Percentiles rank a stretch among this genome's conserved stretches.
Evolutionary conservation across 2,329 filamentous ascomycete genomes (phyloP).

Genomic region (Arthrinium puccinioides): DNA sequence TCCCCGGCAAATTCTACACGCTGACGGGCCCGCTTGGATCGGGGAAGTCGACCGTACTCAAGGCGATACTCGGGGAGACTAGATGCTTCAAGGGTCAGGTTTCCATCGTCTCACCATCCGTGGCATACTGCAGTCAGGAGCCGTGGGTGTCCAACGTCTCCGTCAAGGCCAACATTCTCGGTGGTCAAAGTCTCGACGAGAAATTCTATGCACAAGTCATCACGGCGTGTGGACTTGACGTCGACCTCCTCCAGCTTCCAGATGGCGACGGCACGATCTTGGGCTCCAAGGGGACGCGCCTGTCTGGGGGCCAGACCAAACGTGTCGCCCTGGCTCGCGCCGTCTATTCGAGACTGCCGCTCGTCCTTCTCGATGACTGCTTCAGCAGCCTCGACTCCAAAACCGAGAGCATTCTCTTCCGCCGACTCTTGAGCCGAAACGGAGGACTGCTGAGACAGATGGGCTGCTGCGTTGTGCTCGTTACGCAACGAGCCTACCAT

Average conservation of each 20-base stretch:
- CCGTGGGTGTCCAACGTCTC: slow-evolving; percentile 65
- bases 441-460: too few species aligned
- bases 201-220: slow-evolving; percentile 8
- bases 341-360: slow-evolving; percentile 8
- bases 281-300: slow-evolving; percentile 18
- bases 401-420: slow-evolving; percentile 8
- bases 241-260: slow-evolving; percentile 10
- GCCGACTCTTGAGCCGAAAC: too few species aligned
- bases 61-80: slow-evolving; percentile 1
- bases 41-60: slow-evolving; percentile 1
- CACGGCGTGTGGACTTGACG: slow-evolving; percentile 8
- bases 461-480: too few species aligned
- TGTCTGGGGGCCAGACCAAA: slow-evolving; percentile 19
- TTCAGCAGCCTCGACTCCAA: slow-evolving; percentile 10
- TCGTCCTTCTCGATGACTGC: slow-evolving; percentile 11
- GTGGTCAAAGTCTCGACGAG: slow-evolving; percentile 8
- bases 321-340: slow-evolving; percentile 12
- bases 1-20: background rate
- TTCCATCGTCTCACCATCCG: too few species aligned
- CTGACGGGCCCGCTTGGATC: background rate
- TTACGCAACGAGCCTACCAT: too few species aligned
- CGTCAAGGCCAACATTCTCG: slow-evolving; percentile 11
- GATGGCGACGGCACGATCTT: slow-evolving; percentile 17
- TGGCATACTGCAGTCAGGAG: background rate
- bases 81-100: too few species aligned